A percentile compares a stretch with the other conserved stretches of the same genome.
These are phyloP conservation scores for Tolypocladium pustulatum DNA, from an alignment of 2,329 filamentous ascomycete genomes.

Conservation along the genomic window DNA sequence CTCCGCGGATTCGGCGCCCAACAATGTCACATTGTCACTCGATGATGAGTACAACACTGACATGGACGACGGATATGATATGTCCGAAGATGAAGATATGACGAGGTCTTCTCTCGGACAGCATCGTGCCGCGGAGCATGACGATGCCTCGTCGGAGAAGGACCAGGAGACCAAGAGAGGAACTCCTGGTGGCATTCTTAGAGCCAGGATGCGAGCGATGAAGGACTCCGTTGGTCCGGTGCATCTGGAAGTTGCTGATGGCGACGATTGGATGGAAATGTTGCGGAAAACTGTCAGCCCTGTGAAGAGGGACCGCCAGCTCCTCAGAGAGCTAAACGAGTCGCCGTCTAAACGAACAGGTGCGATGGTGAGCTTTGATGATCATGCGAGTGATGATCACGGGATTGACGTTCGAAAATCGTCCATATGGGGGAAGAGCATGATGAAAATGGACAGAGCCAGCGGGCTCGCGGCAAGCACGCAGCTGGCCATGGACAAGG, in stretches of 20 bases:
- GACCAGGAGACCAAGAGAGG: constrained; percentile 32
- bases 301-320: constrained; percentile 77
- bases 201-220: constrained; percentile 52
- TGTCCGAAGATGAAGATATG: constrained; percentile 60
- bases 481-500: constrained; percentile 30
- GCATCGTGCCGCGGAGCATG: constrained; percentile 67
- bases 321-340: constrained; percentile 52
- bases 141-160: constrained; percentile 44
- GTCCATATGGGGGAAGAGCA: constrained; percentile 23
- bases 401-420: constrained; percentile 38
- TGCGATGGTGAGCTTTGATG: constrained; percentile 15
- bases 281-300: constrained; percentile 90
- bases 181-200: constrained; percentile 51
- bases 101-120: constrained; percentile 66
- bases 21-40: constrained; percentile 46
- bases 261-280: constrained; percentile 88
- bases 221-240: constrained; percentile 49
- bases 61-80: constrained; percentile 68
- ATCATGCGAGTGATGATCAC: constrained; percentile 39
- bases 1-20: constrained; percentile 72
- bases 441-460: constrained; percentile 16
- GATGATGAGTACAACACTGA: constrained; percentile 45
- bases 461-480: constrained; percentile 17
- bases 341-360: constrained; percentile 25
- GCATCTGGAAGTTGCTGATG: constrained; percentile 51